phyloP scores from a whole-genome alignment of 352 stramenopile species.

The Phytophthora aleatoria region DNA sequence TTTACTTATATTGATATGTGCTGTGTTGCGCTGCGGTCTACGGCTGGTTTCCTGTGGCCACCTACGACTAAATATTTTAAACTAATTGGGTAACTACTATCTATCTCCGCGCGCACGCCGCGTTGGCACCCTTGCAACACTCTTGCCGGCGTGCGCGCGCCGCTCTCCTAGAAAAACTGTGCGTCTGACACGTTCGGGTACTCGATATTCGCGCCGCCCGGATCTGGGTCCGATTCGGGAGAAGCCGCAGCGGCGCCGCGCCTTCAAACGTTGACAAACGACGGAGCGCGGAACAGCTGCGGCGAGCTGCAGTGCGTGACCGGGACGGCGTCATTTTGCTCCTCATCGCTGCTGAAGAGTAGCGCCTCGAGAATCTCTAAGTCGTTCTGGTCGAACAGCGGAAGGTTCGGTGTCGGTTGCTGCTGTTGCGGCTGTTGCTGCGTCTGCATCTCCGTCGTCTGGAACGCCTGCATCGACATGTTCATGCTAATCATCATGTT shows the following conservation, averaged over 20 bases:
- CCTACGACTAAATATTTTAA: slow-evolving; percentile 32
- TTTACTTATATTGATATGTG: slow-evolving; percentile 25
- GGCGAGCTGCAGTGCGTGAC: slow-evolving; percentile 30
- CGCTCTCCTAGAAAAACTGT: slow-evolving; percentile 19
- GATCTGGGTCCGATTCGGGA: slow-evolving; percentile 26
- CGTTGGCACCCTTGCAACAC: slow-evolving; percentile 4
- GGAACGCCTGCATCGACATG: slow-evolving; percentile 25
- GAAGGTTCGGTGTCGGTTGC: slow-evolving; percentile 16
- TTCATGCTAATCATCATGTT: slow-evolving; percentile 32
- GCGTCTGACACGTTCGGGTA: slow-evolving; percentile 29
- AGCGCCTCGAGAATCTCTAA: slow-evolving; percentile 58
- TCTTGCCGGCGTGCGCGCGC: not conserved
- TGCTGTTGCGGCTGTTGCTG: slow-evolving; percentile 13
- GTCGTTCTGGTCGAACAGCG: slow-evolving; percentile 52
- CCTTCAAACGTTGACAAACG: slow-evolving; percentile 48
- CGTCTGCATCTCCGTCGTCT: slow-evolving; percentile 2
- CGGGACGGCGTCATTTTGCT: slow-evolving; percentile 31
- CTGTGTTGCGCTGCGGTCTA: slow-evolving; percentile 4
- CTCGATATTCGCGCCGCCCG: slow-evolving; percentile 32
- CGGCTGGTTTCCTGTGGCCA: slow-evolving; percentile 20
- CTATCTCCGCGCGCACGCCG: slow-evolving; percentile 17
- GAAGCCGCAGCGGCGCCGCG: slow-evolving; percentile 28
- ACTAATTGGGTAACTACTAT: slow-evolving; percentile 24
- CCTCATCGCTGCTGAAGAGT: slow-evolving; percentile 62
- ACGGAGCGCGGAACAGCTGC: slow-evolving; percentile 32